These are phyloP conservation scores for Crassisporium funariophilum DNA, from an alignment of 768 basidiomycete species.

Conservation along the genomic window DNA sequence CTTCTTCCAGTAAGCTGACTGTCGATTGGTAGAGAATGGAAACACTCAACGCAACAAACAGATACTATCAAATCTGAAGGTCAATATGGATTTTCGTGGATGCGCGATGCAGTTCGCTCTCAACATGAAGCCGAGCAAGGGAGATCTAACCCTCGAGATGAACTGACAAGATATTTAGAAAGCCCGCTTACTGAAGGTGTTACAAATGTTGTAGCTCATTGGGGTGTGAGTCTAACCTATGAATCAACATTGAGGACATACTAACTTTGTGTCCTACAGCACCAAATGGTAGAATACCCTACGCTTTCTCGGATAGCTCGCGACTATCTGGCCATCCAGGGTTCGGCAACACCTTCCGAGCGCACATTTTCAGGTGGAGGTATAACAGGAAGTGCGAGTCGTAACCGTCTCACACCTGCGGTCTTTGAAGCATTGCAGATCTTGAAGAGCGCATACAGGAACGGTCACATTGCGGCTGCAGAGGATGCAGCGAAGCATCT, in stretches of 20 bases:
- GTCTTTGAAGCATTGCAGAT: constrained; percentile 20
- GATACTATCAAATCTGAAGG: too few relatives aligned
- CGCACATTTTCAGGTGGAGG: constrained; percentile 27
- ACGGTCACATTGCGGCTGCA: constrained; percentile 12
- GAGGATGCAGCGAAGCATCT: constrained; percentile 13
- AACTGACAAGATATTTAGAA: constrained; percentile 14
- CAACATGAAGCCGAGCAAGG: not conserved
- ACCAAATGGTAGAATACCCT: constrained; percentile 15
- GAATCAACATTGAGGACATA: not conserved
- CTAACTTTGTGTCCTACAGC: constrained; percentile 7
- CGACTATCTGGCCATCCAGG: constrained; percentile 28
- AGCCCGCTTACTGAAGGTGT: constrained; percentile 9
- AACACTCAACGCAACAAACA: too few relatives aligned
- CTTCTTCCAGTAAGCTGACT: too few relatives aligned
- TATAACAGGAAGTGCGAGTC: constrained; percentile 15
- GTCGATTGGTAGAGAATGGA: too few relatives aligned
- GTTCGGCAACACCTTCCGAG: constrained; percentile 29
- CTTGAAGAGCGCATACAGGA: constrained; percentile 22
- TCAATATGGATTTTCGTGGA: too few relatives aligned
- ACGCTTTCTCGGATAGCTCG: constrained; percentile 13
- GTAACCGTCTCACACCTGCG: constrained; percentile 11
- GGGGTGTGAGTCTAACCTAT: constrained; percentile 13
- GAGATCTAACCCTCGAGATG: constrained; percentile 3
- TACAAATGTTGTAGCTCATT: constrained; percentile 12
- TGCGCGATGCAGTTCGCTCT: not conserved